Conservation (phyloP, 805 yeast species). For the Grigorovia humatica region DNA sequence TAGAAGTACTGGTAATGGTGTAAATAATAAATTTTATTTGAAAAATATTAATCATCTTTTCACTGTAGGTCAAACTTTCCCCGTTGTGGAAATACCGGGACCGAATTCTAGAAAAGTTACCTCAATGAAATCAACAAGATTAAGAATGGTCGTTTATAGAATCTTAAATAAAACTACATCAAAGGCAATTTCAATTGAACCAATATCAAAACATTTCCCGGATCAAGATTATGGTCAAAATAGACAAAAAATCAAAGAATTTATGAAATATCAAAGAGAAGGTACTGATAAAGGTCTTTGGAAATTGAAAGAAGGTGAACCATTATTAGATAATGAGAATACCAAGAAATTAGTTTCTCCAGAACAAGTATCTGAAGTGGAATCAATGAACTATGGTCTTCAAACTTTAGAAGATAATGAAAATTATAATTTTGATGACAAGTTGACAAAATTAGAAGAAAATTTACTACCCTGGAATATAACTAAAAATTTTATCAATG, state of each 20-base stretch:
- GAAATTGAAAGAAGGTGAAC: conserved; percentile 66
- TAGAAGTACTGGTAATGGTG: conserved; percentile 73
- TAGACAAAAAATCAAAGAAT: conserved; percentile 88
- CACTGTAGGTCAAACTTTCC: conserved; percentile 85
- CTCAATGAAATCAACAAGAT: conserved; percentile 78
- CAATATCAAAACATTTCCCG: conserved; percentile 86
- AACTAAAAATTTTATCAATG: conserved; percentile 82
- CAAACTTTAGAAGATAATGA: conserved; percentile 77
- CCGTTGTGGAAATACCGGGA: conserved; percentile 92
- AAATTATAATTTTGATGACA: conserved; percentile 36
- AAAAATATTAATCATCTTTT: conserved; percentile 63
- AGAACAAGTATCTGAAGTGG: conserved; percentile 79
- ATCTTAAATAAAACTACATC: conserved; percentile 67
- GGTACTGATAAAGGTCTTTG: conserved; percentile 94
- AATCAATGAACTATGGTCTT: conserved; percentile 90
- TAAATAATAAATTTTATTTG: conserved; percentile 56
- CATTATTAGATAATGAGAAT: conserved; percentile 64
- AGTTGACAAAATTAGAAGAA: conserved; percentile 60
- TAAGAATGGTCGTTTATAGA: conserved; percentile 88
- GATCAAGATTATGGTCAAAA: conserved; percentile 97
- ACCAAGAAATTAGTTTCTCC: conserved; percentile 80
- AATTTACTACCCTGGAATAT: conserved; percentile 90
- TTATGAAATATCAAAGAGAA: conserved; percentile 91
- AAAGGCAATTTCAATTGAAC: conserved; percentile 71
- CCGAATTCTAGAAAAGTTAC: conserved; percentile 96